Base-by-base conservation (phyloP, 352 stramenopile genomes). In the Phytophthora ohioensis region DNA sequence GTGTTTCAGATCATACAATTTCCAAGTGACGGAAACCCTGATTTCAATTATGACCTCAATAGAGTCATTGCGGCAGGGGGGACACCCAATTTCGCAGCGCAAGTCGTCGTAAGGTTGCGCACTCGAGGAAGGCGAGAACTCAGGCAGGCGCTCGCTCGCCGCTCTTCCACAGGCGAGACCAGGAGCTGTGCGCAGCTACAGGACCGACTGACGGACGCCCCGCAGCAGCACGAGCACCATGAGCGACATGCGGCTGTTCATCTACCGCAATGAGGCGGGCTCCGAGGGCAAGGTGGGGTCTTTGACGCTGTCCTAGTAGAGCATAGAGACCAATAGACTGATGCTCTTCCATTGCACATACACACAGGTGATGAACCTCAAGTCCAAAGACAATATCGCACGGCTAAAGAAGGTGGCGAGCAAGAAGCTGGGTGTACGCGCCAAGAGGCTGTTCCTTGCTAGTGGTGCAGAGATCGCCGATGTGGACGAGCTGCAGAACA, bases 401-500 rank as follows among this genome's bases (percentile, higher is more conserved):
- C 83, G 84, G 47, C 76, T 97, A n/a, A 93, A 94, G 62, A 93
- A 94, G 65, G 81, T 79, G 35, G 87, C 87, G 48, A 93, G 88
- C 64, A 95, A 95, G 76, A 97, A 97, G 69, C 79, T 95, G 49
- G 78, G 81, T 15, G 65, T 97, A 63, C 85, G 87, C 34, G 87
- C 87, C 21, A 94, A 92, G 68, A 69, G 84, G 62, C 71, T 95
- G 62, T 97, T 94, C 59, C 80, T 94, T 2, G 82, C 88, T 11
- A 94, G 80, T 11, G 88, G 87, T 55, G 88, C 86, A 30, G 90
- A 97, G 75, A 92, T 95, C 75, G 85, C 86, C 41, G 86, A 93
- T 67, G 86, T 96, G 21, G 87, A 96, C 69, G 87, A 96, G 77
- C 76, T 97, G 53, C 82, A 94, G 78, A 94, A 95, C 80, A 94